Percentiles rank a stretch among this genome's conserved stretches.
Evolutionary conservation across 306 rosid species (phyloP).

Genomic region (Quercus wislizeni): DNA sequence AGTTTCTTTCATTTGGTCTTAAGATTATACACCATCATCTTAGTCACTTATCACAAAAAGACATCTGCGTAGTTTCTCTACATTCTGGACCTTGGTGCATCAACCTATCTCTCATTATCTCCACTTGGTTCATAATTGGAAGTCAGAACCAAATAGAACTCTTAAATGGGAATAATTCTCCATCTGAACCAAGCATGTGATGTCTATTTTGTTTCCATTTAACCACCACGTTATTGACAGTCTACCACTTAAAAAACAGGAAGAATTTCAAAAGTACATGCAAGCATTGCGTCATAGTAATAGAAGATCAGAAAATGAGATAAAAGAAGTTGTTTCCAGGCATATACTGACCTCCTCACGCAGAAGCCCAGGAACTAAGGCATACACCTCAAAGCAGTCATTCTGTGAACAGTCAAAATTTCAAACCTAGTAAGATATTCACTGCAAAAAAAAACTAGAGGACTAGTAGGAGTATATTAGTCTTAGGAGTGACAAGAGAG

Average conservation of each 20-base stretch:
- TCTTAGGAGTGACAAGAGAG: constrained; percentile 10
- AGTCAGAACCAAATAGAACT: neutral
- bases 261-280: neutral
- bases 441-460: neutral
- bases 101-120: neutral
- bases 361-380: constrained; percentile 96
- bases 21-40: neutral
- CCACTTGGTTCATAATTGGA: neutral
- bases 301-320: constrained; percentile 3
- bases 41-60: neutral
- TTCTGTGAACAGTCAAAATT: constrained; percentile 52
- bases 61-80: neutral
- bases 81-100: neutral
- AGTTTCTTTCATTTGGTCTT: neutral
- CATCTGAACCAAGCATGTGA: neutral
- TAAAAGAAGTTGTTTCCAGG: constrained; percentile 3
- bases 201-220: neutral
- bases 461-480: neutral
- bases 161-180: neutral
- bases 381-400: constrained; percentile 95
- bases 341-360: constrained; percentile 82
- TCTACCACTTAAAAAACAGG: neutral
- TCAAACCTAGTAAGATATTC: constrained; percentile 13
- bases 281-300: neutral
- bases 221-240: neutral